phyloP scores from a whole-genome alignment of 2,329 filamentous ascomycete genomes.

The Botryotinia globosa region DNA sequence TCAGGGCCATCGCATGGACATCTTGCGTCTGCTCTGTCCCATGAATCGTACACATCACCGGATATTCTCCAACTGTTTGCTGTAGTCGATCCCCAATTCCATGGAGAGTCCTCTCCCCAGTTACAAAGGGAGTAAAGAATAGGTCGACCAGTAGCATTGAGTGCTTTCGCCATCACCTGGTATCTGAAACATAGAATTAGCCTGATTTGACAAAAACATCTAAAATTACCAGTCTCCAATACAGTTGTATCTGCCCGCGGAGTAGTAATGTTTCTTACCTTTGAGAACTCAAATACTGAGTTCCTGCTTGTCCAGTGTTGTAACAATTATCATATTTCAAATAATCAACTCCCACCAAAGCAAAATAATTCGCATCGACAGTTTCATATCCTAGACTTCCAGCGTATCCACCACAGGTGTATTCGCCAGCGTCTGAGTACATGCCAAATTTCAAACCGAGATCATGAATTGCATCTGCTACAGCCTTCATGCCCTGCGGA shows the following conservation, averaged over 20 bases:
- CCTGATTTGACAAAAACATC: background rate
- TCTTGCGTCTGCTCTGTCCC: conserved; percentile 42
- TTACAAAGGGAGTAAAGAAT: conserved; percentile 44
- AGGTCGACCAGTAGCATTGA: conserved; percentile 40
- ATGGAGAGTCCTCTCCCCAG: conserved; percentile 51
- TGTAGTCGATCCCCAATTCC: conserved; percentile 39
- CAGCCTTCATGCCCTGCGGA: conserved; percentile 47
- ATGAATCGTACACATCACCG: conserved; percentile 41
- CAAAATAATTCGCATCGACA: conserved; percentile 51
- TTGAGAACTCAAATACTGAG: conserved; percentile 41
- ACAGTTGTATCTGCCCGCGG: background rate
- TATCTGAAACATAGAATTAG: conserved; percentile 32
- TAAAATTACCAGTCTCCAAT: no score
- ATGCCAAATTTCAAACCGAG: conserved; percentile 52
- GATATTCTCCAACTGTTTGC: conserved; percentile 42
- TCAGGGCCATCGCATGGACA: conserved; percentile 43
- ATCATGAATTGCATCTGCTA: conserved; percentile 48
- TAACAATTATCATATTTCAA: conserved; percentile 58
- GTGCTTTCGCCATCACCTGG: conserved; percentile 38
- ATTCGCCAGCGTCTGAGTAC: conserved; percentile 48
- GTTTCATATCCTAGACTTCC: conserved; percentile 50
- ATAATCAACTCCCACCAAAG: conserved; percentile 52
- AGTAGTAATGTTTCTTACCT: conserved; percentile 34
- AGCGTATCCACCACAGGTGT: conserved; percentile 42
- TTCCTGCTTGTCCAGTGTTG: conserved; percentile 52